Base-by-base conservation (phyloP, 78 protist genomes). In the Isochrysis galbana region DNA sequence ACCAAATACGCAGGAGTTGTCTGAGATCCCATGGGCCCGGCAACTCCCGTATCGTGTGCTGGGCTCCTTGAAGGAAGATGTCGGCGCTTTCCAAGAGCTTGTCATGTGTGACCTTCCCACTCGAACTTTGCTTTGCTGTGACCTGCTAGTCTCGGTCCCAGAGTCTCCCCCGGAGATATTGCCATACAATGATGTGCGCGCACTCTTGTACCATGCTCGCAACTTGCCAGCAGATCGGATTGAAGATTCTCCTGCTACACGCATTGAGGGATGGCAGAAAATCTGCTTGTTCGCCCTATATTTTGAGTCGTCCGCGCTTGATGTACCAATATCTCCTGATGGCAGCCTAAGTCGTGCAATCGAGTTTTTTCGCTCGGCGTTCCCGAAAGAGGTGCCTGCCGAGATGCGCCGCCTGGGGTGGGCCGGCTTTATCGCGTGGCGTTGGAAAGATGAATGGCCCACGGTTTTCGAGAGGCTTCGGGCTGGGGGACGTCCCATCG, bases 201-300 rank as follows among this genome's bases (percentile, higher is more conserved):
- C 91, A 74, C 91, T 88, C 46, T 74, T 47, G 39, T 88, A 34
- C 91, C 91, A 88, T 34, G 4, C 91, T 14, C 70, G 91, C 42
- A 74, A 88, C 91, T 21, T 14, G 48, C 38, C 38, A 36, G 14
- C 5, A 2, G 91, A 88, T 21, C 22, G 0, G 34, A n/a, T n/a
- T 23, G 83, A 26, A 19, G 74, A 47, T 1, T 51, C 70, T 3
- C 21, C 39, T 38, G 77, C 1, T 21, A 47, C 48, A 29, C 91
- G 91, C 25, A n/a, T 23, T 1, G 5, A 0, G 11, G 88, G 88
- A 3, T 80, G 88, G 88, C 0, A 25, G 88, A 44, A 44, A 38
- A 80, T 80, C 88, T 5, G n/a, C 19, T 36, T 80, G 29, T 80
- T 80, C 38, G 48, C 88, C 23, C 55, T 41, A 34, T 80, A 29